Evolutionary conservation across 2,329 filamentous ascomycete species (phyloP).

Genomic region (Aspergillus sp.): DNA sequence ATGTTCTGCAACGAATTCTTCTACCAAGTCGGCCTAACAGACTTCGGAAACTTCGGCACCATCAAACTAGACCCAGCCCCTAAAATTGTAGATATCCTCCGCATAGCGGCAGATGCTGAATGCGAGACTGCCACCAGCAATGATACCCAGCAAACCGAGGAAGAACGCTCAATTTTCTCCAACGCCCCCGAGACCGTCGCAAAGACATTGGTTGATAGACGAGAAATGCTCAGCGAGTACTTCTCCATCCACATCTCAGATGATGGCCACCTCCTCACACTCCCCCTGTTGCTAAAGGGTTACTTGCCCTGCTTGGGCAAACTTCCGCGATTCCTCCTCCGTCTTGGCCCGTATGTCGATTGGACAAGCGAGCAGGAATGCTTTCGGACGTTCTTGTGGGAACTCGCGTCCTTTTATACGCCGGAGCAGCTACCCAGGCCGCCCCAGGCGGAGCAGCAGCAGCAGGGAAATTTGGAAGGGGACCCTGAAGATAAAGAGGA

Average conservation of each 20-base stretch:
- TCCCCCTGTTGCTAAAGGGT: slow-evolving; percentile 84
- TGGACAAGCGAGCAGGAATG: slow-evolving; percentile 85
- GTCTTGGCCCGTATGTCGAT: slow-evolving; percentile 82
- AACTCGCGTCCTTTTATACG: slow-evolving; percentile 86
- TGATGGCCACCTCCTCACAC: slow-evolving; percentile 71
- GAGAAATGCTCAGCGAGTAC: slow-evolving; percentile 89
- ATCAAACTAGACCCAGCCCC: slow-evolving; percentile 79
- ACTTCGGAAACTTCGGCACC: slow-evolving; percentile 90
- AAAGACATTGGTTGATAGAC: slow-evolving; percentile 68
- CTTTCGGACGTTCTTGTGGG: slow-evolving; percentile 79
- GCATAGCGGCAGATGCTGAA: slow-evolving; percentile 71
- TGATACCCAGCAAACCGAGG: slow-evolving; percentile 29
- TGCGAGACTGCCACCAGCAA: slow-evolving; percentile 41
- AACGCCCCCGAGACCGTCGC: slow-evolving; percentile 66
- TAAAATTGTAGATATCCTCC: slow-evolving; percentile 67
- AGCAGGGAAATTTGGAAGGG: background rate
- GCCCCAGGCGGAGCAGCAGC: background rate
- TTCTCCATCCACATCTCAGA: slow-evolving; percentile 82
- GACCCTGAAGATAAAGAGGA: slow-evolving; percentile 40
- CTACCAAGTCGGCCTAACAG: slow-evolving; percentile 90
- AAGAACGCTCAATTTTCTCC: slow-evolving; percentile 60
- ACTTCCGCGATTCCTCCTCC: slow-evolving; percentile 81
- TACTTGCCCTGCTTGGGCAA: slow-evolving; percentile 86
- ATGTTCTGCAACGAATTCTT: slow-evolving; percentile 85
- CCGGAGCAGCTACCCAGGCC: slow-evolving; percentile 74